Percentiles rank a stretch among this genome's conserved stretches.
Evolutionary conservation across 257 asterid species (phyloP).

Genomic region (Craterostigma plantagineum): DNA sequence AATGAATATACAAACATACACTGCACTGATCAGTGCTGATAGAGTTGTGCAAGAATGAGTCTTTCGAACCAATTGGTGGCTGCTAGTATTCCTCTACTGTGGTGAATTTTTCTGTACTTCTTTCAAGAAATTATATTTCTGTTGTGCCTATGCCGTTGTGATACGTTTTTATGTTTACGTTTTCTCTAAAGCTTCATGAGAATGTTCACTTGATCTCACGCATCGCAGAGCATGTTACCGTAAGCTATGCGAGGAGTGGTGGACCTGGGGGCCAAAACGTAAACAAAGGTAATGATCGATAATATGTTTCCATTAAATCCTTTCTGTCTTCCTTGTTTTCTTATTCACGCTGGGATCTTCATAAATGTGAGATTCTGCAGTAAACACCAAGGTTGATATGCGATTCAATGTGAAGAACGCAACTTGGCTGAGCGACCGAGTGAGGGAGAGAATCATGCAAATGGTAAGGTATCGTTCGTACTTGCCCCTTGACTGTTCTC

Average conservation of each 20-base stretch:
- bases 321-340: not conserved
- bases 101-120: not conserved
- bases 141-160: constrained; percentile 2
- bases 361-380: constrained; percentile 15
- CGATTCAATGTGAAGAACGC: constrained; percentile 77
- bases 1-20: too few species aligned
- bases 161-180: constrained; percentile 1
- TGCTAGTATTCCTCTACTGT: too few species aligned
- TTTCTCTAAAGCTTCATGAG: not conserved
- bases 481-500: constrained; percentile 2
- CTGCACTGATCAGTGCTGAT: too few species aligned
- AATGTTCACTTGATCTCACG: constrained; percentile 5
- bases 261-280: constrained; percentile 96
- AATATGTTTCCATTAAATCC: not conserved
- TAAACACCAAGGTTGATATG: constrained; percentile 94
- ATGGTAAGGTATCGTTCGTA: constrained; percentile 28
- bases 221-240: constrained; percentile 59
- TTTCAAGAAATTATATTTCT: not conserved
- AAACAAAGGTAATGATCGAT: constrained; percentile 47
- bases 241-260: constrained; percentile 75
- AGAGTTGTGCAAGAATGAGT: too few species aligned
- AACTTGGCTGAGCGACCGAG: constrained; percentile 63
- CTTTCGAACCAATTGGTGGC: too few species aligned
- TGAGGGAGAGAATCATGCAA: constrained; percentile 67
- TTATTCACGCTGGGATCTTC: not conserved